phyloP scores from a whole-genome alignment of 768 basidiomycete species.

The Suillus fuscotomentosus region DNA sequence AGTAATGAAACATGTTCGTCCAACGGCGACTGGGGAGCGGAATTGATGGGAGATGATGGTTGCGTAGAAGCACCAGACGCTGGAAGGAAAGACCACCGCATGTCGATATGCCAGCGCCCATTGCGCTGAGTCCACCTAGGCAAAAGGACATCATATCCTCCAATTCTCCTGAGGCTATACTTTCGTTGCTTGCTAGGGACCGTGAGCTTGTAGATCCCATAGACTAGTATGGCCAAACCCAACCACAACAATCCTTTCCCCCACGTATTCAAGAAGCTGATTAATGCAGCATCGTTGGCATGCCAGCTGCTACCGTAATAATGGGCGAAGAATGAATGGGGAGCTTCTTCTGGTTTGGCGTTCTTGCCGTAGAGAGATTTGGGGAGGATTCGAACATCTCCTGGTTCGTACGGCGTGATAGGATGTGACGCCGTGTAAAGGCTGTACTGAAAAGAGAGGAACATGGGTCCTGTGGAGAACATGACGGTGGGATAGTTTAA shows the following conservation, averaged over 20 bases:
- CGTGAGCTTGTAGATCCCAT: conserved; percentile 59
- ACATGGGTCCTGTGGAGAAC: conserved; percentile 99
- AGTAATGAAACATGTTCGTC: conserved; percentile 54
- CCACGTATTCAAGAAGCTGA: conserved; percentile 86
- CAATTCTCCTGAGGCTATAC: conserved; percentile 56
- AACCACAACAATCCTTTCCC: conserved; percentile 89
- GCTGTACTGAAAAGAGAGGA: conserved; percentile 91
- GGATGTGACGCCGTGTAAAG: conserved; percentile 75
- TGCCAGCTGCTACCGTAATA: conserved; percentile 99
- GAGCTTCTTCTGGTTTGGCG: conserved; percentile 75
- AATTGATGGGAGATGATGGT: conserved; percentile 46
- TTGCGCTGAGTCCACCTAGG: conserved; percentile 72
- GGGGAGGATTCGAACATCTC: conserved; percentile 88
- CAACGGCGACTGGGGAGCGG: conserved; percentile 46
- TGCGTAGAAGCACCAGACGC: conserved; percentile 39
- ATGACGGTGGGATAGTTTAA: conserved; percentile 99
- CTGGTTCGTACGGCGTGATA: conserved; percentile 47
- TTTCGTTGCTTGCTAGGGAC: conserved; percentile 61
- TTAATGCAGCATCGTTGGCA: conserved; percentile 96
- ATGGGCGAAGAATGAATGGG: conserved; percentile 94
- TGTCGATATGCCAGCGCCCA: conserved; percentile 72
- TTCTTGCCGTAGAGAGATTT: conserved; percentile 98
- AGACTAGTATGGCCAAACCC: conserved; percentile 67
- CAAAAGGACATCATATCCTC: conserved; percentile 76
- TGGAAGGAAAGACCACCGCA: conserved; percentile 53